phyloP scores from a whole-genome alignment of 1,139 yeast genomes.

The Candida anutae region DNA sequence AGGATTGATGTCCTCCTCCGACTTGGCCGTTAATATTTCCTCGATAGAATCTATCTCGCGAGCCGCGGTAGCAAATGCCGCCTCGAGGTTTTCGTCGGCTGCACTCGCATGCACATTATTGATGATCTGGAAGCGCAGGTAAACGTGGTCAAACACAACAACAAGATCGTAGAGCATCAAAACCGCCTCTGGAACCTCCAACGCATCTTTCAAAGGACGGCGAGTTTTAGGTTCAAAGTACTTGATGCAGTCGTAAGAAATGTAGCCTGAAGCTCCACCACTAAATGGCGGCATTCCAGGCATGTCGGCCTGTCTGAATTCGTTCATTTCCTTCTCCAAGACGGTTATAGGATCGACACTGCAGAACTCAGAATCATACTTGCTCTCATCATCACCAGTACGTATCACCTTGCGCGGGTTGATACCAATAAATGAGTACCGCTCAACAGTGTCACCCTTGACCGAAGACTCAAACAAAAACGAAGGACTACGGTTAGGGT shows the following conservation, averaged over 20 bases:
- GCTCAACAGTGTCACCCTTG: slow-evolving; percentile 81
- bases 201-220: slow-evolving; percentile 65
- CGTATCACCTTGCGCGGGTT: slow-evolving; percentile 73
- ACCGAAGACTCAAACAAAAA: slow-evolving; percentile 83
- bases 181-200: slow-evolving; percentile 83
- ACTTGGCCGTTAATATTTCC: slow-evolving; percentile 26
- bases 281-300: slow-evolving; percentile 80
- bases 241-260: slow-evolving; percentile 92
- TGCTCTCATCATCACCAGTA: slow-evolving; percentile 52
- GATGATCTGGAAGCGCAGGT: slow-evolving; percentile 83
- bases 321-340: slow-evolving; percentile 64
- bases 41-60: slow-evolving; percentile 53
- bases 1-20: slow-evolving; percentile 28
- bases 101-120: slow-evolving; percentile 58
- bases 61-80: slow-evolving; percentile 50
- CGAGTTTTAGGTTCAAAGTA: slow-evolving; percentile 89
- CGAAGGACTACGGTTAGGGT: slow-evolving; percentile 52
- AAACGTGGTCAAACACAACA: slow-evolving; percentile 89
- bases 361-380: slow-evolving; percentile 25
- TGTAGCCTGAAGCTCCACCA: slow-evolving; percentile 96
- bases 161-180: slow-evolving; percentile 87
- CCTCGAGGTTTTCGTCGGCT: slow-evolving; percentile 29
- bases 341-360: slow-evolving; percentile 69
- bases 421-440: slow-evolving; percentile 87
- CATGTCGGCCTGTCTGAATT: slow-evolving; percentile 58